phyloP scores from a whole-genome alignment of 108 stramenopile genomes.

The Nannochloropsis oceanica region DNA sequence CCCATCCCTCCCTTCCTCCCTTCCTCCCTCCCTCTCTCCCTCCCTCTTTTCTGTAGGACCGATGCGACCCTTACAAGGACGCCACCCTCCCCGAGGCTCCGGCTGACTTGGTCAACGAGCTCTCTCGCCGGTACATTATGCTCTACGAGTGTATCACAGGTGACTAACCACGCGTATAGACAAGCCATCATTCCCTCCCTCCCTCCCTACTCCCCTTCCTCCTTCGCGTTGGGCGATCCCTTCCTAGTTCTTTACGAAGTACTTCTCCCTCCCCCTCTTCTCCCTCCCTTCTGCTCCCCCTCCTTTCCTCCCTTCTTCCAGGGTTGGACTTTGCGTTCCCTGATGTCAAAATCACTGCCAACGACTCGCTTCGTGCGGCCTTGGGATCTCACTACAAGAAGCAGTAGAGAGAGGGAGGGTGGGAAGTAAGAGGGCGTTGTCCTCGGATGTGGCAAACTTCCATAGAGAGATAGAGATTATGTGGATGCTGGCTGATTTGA shows the following conservation, averaged over 20 bases:
- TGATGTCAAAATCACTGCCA: not conserved
- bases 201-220: too few relatives aligned
- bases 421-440: not conserved
- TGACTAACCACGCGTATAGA: too few relatives aligned
- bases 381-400: not conserved
- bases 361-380: not conserved
- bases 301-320: not conserved
- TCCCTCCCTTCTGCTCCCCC: not conserved
- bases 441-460: not conserved
- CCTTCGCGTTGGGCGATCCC: too few relatives aligned
- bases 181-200: too few relatives aligned
- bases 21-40: not conserved
- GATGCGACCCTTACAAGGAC: slow-evolving; percentile 94
- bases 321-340: not conserved
- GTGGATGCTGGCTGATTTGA: too few relatives aligned
- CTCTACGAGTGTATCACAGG: slow-evolving; percentile 94
- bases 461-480: too few relatives aligned
- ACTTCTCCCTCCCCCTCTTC: too few relatives aligned
- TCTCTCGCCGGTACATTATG: slow-evolving; percentile 78
- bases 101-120: slow-evolving; percentile 74
- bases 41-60: slow-evolving; percentile 33
- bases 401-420: not conserved
- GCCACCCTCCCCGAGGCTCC: slow-evolving; percentile 81
- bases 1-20: not conserved
- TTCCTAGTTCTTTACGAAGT: too few relatives aligned